These are phyloP conservation scores for Macroventuria anomochaeta DNA, from an alignment of 2,329 filamentous ascomycete genomes.

Conservation along the genomic window DNA sequence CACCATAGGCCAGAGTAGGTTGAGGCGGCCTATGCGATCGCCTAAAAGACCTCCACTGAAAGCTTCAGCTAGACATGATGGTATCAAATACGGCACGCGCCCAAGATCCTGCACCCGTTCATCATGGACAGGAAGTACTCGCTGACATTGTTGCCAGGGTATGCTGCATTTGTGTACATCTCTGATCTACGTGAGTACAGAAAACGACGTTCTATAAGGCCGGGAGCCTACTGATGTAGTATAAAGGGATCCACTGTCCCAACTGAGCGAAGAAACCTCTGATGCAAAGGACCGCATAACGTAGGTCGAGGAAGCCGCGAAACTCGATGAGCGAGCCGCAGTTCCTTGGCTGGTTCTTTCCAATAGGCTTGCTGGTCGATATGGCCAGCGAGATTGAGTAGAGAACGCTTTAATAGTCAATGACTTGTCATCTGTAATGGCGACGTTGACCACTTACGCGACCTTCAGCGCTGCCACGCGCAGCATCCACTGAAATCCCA, in stretches of 20 bases:
- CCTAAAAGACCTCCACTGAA: conserved; percentile 59
- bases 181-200: conserved; percentile 45
- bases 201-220: not conserved
- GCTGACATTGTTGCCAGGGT: conserved; percentile 53
- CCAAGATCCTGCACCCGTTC: conserved; percentile 61
- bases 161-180: conserved; percentile 66
- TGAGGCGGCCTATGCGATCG: conserved; percentile 62
- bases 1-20: conserved; percentile 60
- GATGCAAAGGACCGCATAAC: conserved; percentile 40
- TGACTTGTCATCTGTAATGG: conserved; percentile 55
- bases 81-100: conserved; percentile 46
- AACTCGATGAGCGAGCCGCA: conserved; percentile 41
- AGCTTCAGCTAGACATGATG: not conserved
- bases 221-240: conserved; percentile 45
- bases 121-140: conserved; percentile 55
- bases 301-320: conserved; percentile 40
- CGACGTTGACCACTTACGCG: conserved; percentile 39
- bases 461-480: conserved; percentile 65
- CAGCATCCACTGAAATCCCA: conserved; percentile 68
- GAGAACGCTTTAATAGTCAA: conserved; percentile 57
- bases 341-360: conserved; percentile 27
- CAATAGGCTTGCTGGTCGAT: conserved; percentile 35
- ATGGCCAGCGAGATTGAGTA: conserved; percentile 49
- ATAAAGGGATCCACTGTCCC: conserved; percentile 40
- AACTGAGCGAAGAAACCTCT: conserved; percentile 40